Conservation (phyloP, 768 basidiomycete species). For the Termitomyces sp. region DNA sequence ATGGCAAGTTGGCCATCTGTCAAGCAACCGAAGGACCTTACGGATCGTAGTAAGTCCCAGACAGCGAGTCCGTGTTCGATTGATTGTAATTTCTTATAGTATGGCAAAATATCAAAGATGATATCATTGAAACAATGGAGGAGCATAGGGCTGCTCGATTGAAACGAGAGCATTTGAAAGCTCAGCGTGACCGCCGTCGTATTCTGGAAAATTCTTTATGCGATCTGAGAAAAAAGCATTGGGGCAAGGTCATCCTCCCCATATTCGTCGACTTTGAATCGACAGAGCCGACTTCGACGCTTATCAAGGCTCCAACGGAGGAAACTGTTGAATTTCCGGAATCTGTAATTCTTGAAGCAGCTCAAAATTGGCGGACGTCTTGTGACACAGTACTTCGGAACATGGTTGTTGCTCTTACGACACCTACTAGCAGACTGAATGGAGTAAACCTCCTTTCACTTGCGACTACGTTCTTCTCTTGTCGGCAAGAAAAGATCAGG, state of each 20-base stretch:
- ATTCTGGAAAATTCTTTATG: background rate
- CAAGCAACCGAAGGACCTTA: background rate
- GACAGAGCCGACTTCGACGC: background rate
- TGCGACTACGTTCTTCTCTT: background rate
- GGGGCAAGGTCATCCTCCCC: background rate
- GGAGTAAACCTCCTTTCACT: background rate
- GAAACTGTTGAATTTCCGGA: background rate
- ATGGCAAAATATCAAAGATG: conserved; percentile 1
- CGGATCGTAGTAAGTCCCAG: background rate
- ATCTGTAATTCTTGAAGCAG: background rate
- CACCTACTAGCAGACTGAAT: too few relatives aligned
- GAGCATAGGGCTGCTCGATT: background rate
- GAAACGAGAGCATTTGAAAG: background rate
- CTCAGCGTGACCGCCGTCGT: background rate
- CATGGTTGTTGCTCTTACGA: background rate
- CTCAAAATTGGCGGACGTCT: background rate
- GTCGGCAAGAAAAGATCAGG: background rate
- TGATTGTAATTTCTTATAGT: background rate
- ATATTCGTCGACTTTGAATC: background rate
- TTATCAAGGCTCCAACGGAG: background rate
- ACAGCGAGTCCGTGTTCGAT: too few relatives aligned
- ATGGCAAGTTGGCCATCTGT: background rate
- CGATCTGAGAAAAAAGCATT: background rate
- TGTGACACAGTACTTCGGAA: background rate
- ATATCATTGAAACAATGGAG: background rate